These are phyloP conservation scores for Cyberlindnera mississippiensis DNA, from an alignment of 805 yeast genomes.

Conservation along the genomic window DNA sequence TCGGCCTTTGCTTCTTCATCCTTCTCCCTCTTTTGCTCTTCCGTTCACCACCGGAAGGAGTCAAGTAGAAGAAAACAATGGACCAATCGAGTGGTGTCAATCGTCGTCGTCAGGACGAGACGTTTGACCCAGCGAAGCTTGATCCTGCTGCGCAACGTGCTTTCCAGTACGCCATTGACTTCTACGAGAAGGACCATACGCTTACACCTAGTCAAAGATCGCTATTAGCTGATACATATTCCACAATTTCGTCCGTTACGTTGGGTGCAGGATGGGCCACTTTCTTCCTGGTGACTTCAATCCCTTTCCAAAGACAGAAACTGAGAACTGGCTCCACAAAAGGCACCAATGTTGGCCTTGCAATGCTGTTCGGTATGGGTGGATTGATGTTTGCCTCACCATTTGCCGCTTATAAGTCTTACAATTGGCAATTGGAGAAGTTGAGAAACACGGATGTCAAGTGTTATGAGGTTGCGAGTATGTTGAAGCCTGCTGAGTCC, in stretches of 20 bases:
- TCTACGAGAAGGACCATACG: slow-evolving; percentile 46
- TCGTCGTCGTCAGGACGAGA: slow-evolving; percentile 1
- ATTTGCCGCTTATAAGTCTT: slow-evolving; percentile 30
- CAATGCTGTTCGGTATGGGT: slow-evolving; percentile 39
- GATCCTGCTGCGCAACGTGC: slow-evolving; percentile 30
- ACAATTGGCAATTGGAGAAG: slow-evolving; percentile 30
- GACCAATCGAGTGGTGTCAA: no score
- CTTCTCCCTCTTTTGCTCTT: no score
- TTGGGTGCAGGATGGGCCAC: slow-evolving; percentile 38
- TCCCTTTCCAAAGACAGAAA: slow-evolving; percentile 39
- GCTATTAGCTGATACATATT: slow-evolving; percentile 37
- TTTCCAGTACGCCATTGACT: slow-evolving; percentile 39
- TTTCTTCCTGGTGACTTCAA: slow-evolving; percentile 36
- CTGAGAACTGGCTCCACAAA: slow-evolving; percentile 30
- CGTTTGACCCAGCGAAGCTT: slow-evolving; percentile 13
- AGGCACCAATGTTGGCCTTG: slow-evolving; percentile 39
- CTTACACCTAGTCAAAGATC: slow-evolving; percentile 40
- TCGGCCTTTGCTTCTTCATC: no score
- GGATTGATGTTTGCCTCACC: slow-evolving; percentile 35
- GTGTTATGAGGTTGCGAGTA: slow-evolving; percentile 29
- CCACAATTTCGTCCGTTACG: slow-evolving; percentile 33
- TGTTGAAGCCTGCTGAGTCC: slow-evolving; percentile 32
- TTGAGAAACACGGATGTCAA: slow-evolving; percentile 30
- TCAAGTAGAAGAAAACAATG: no score
- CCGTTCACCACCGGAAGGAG: no score